Evolutionary conservation across 768 basidiomycete species (phyloP), one percentile per base, ranked within the genome.

Genomic region (Panaeolus papilionaceus): DNA sequence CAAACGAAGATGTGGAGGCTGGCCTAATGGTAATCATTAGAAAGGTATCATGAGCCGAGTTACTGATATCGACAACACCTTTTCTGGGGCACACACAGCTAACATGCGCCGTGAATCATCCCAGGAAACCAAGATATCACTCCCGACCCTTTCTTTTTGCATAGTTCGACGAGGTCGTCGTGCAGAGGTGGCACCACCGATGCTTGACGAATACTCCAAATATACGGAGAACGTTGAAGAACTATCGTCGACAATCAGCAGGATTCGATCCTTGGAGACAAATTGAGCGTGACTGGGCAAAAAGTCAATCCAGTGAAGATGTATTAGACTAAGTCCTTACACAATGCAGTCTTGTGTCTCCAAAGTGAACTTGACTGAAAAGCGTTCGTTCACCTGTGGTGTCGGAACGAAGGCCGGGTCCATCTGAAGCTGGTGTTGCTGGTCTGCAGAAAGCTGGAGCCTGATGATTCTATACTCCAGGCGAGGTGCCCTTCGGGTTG

Each of bases 101-200:
- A 89, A 70, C 74, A 85, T 80, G 2, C 83, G 81, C 68, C 81
- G 85, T 10, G 77, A 73, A 69, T 89, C 87, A 58, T 89, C 86
- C 67, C 82, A 87, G 0, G 88, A 79, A 4, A 88, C 63, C 8
- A 84, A n/a, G 58, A 80, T 78, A 6, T 82, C 77, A 3, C 78
- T 72, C 0, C 85, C 87, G 14, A 87, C 79, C 71, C 83, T 86
- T 66, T 84, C 82, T 7, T 78, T 79, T 64, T 80, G 78, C 14
- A 88, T 72, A 0, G 20, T 38, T 62, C 82, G 82, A 39, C 77
- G 74, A 6, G 66, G 65, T 0, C 71, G 65, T 3, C 67, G 47
- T 6, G 71, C 71, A 0, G 40, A 14, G 9, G 86, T 70, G 0
- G 81, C 78, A 11, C 73, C 66, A 0, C 77, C 75, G 7, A 88